Conservation (phyloP, 2,329 filamentous ascomycete genomes). For the Metarhizium sp. region DNA sequence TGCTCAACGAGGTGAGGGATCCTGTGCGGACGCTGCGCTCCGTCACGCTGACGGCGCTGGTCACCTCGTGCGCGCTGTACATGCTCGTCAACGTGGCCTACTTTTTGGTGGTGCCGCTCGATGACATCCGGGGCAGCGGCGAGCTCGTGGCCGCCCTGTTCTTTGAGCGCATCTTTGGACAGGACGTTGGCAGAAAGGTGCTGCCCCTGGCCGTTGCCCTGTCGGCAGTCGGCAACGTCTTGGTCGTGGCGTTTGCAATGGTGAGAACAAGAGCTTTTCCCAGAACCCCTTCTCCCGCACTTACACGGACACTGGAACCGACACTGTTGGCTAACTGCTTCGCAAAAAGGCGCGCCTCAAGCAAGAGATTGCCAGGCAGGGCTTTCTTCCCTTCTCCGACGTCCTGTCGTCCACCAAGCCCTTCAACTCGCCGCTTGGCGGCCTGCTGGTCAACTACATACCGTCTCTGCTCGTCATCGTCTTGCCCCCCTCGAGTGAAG, state of each 20-base stretch:
- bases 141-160: constrained; percentile 61
- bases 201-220: constrained; percentile 57
- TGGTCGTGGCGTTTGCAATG: constrained; percentile 61
- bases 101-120: constrained; percentile 46
- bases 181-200: constrained; percentile 43
- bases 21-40: constrained; percentile 3
- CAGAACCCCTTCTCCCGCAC: too few relatives aligned
- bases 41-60: constrained; percentile 37
- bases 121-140: constrained; percentile 56
- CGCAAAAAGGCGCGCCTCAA: constrained; percentile 51
- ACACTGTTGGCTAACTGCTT: neutral
- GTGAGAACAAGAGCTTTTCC: constrained; percentile 28
- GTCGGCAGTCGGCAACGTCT: constrained; percentile 61
- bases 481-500: constrained; percentile 53
- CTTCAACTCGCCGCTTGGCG: constrained; percentile 58
- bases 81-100: constrained; percentile 3
- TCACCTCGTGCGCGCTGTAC: constrained; percentile 46
- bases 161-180: constrained; percentile 55
- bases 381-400: constrained; percentile 55
- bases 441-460: constrained; percentile 59
- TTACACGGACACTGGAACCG: neutral
- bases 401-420: constrained; percentile 55
- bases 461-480: constrained; percentile 58
- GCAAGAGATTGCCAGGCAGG: constrained; percentile 63
- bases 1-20: constrained; percentile 5